phyloP scores from a whole-genome alignment of 495 filamentous ascomycete genomes.

The Neurospora discreta region DNA sequence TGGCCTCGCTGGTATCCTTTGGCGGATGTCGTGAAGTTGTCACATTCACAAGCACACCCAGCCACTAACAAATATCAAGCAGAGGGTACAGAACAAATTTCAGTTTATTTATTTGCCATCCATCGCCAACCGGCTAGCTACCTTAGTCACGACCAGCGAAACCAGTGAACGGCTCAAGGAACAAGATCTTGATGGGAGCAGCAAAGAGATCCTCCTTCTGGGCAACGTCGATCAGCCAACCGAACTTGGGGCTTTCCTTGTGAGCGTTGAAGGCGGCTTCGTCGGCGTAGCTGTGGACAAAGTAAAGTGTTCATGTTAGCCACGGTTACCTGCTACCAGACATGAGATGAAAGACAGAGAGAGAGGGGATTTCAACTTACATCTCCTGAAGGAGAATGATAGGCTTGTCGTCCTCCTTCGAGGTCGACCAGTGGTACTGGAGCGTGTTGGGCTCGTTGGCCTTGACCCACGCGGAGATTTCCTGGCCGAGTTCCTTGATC shows the following conservation, averaged over 20 bases:
- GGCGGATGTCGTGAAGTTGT: background rate
- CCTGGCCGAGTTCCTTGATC: slow-evolving; percentile 13
- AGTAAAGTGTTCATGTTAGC: background rate
- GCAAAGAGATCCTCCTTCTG: slow-evolving; percentile 12
- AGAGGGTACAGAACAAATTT: background rate
- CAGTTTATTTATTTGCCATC: background rate
- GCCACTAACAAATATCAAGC: background rate
- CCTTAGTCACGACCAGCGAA: background rate
- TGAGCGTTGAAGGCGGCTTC: slow-evolving; percentile 12
- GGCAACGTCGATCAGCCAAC: slow-evolving; percentile 4
- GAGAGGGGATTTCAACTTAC: slow-evolving; percentile 9
- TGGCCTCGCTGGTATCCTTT: background rate
- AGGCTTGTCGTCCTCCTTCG: slow-evolving; percentile 5
- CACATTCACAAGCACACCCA: background rate
- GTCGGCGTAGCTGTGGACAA: slow-evolving; percentile 11
- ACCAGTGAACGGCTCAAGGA: slow-evolving; percentile 7
- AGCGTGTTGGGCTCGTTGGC: slow-evolving; percentile 14
- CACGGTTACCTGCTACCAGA: too few species aligned
- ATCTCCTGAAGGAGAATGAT: slow-evolving; percentile 13
- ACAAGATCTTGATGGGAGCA: slow-evolving; percentile 7
- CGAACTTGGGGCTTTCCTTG: slow-evolving; percentile 10
- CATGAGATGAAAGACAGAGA: background rate
- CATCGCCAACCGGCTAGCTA: background rate
- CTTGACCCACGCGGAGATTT: slow-evolving; percentile 7
- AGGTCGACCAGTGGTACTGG: slow-evolving; percentile 17